Conservation (phyloP, 129 eudicot genomes). For the Smallanthus sonchifolius region DNA sequence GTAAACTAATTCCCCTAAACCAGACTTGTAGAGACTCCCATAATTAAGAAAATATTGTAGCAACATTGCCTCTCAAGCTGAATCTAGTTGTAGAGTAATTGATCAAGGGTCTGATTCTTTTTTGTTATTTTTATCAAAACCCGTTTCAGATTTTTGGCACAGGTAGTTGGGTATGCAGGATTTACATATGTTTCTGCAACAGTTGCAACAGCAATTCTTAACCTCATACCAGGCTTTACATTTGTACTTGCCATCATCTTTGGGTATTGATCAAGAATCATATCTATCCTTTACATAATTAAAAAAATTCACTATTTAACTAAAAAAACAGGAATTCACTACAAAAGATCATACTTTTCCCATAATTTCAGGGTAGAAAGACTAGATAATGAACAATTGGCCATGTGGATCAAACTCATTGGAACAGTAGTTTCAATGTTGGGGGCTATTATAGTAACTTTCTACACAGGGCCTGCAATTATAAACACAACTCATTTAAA, state of each 20-base stretch:
- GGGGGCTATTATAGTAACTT: constrained; percentile 42
- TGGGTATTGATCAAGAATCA: constrained; percentile 33
- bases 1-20: background rate
- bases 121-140: background rate
- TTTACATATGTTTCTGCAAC: constrained; percentile 43
- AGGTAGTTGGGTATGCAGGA: constrained; percentile 55
- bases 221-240: constrained; percentile 58
- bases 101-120: background rate
- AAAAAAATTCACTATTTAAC: background rate
- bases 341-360: background rate
- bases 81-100: background rate
- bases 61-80: background rate
- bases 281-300: background rate
- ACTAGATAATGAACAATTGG: constrained; percentile 36
- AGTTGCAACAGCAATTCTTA: constrained; percentile 51
- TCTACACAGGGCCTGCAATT: constrained; percentile 41
- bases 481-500: constrained; percentile 5
- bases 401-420: constrained; percentile 34
- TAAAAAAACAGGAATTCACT: background rate
- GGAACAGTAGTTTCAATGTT: constrained; percentile 32
- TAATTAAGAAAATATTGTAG: no score
- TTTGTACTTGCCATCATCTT: constrained; percentile 55
- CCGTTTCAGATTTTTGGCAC: constrained; percentile 39
- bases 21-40: background rate
- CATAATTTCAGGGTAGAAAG: constrained; percentile 58